These are phyloP conservation scores for Aspergillus nidulans DNA, from an alignment of 495 filamentous ascomycete genomes.

Conservation along the genomic window DNA sequence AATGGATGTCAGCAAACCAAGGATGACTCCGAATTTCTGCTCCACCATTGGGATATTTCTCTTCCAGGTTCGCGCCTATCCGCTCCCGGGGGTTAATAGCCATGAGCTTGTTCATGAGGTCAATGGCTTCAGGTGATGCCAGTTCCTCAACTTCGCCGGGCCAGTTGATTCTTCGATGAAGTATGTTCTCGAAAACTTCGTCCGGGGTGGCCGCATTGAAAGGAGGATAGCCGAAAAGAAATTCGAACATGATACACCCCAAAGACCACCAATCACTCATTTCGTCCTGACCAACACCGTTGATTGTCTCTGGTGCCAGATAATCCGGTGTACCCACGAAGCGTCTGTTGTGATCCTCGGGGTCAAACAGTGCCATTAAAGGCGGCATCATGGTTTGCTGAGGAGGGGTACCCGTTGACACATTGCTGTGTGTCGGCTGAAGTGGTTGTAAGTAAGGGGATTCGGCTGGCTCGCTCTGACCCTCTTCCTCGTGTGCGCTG, in stretches of 20 bases:
- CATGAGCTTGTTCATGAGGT: constrained; percentile 87
- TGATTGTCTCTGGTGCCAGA: constrained; percentile 93
- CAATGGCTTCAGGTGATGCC: constrained; percentile 79
- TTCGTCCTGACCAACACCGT: constrained; percentile 90
- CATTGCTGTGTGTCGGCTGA: constrained; percentile 55
- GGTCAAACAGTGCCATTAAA: constrained; percentile 93
- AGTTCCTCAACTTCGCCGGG: constrained; percentile 67
- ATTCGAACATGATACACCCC: constrained; percentile 96
- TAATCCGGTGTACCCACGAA: constrained; percentile 99
- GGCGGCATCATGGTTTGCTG: constrained; percentile 83
- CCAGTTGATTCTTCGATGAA: constrained; percentile 85
- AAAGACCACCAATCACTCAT: constrained; percentile 99
- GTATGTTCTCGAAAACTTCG: constrained; percentile 93
- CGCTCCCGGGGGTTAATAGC: constrained; percentile 73
- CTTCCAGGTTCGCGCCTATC: constrained; percentile 77
- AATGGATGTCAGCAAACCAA: constrained; percentile 86
- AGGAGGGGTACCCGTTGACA: constrained; percentile 57
- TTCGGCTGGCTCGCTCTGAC: constrained; percentile 57
- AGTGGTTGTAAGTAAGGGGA: constrained; percentile 68
- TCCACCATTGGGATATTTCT: constrained; percentile 74
- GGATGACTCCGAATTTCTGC: constrained; percentile 84
- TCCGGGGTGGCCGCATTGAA: constrained; percentile 91
- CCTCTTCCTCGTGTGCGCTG: constrained; percentile 65
- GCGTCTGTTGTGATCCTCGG: constrained; percentile 84
- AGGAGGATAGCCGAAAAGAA: constrained; percentile 85